Evolutionary conservation across 805 yeast species (phyloP), one percentile per base, ranked within the genome.

Genomic region (Cyberlindnera mississippiensis): DNA sequence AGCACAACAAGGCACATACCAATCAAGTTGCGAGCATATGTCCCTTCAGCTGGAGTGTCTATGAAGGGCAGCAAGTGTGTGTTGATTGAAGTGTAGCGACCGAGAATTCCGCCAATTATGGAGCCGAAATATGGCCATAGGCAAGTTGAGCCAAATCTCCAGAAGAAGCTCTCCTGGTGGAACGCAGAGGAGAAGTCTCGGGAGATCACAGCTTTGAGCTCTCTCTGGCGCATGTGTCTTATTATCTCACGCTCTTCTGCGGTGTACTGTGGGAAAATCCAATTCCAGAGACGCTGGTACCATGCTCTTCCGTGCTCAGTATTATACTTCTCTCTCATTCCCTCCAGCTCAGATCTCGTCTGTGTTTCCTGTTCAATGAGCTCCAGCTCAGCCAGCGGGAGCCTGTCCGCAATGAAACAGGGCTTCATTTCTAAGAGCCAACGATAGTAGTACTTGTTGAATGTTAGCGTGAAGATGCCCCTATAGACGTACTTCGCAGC

Each of bases 11-110:
- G 37, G 10, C 53, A 24, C 45, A 69, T 60, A 1, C 70, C 71
- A 6, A 64, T 22, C n/a, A 68, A 17, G 38, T 68, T 67, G 16
- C 63, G 39, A 1, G 62, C 44, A 33, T 62, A 67, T 7, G 54
- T 46, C 1, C 56, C 54, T 41, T 68, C 70, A 47, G 67, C 71
- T 1, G 73, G 72, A 0, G 70, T 67, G 14, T 45, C 42, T 10
- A 55, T 49, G 13, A 41, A 41, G 16, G 38, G 47, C 42, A 53
- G 52, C 6, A 62, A 41, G 7, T 52, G 41, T 3, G 35, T 18
- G 41, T 52, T 49, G 8, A 66, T 28, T 12, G 40, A 36, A 3
- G 64, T 55, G 11, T 56, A 44, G 6, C 16, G 15, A 3, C 35
- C 35, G 5, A 37, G 28, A 12, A 37, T 12, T 3, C 10, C 6